These are phyloP conservation scores for Arxiozyma telluris DNA, from an alignment of 1,139 yeast genomes.

Conservation along the genomic window DNA sequence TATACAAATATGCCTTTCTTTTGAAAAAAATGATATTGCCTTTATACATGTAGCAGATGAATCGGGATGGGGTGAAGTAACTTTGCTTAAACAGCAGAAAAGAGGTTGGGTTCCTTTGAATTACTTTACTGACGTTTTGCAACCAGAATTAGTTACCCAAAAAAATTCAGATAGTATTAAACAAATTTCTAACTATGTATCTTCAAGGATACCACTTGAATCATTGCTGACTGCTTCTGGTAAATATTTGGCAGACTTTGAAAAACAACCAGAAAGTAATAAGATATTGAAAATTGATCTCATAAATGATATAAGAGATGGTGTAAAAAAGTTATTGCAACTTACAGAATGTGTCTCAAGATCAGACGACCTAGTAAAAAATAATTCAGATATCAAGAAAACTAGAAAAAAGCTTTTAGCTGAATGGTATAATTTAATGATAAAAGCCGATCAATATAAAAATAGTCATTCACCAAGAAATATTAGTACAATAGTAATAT, in stretches of 20 bases:
- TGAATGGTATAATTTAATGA: constrained; percentile 84
- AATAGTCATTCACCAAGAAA: constrained; percentile 59
- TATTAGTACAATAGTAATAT: constrained; percentile 59
- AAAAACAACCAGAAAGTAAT: constrained; percentile 33
- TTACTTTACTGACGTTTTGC: constrained; percentile 62
- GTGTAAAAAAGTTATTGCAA: constrained; percentile 67
- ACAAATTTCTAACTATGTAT: constrained; percentile 16
- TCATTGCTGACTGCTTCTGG: constrained; percentile 68
- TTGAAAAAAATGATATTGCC: constrained; percentile 70
- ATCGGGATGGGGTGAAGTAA: constrained; percentile 98
- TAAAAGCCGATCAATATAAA: constrained; percentile 75
- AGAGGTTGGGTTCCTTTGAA: constrained; percentile 98
- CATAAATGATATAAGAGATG: constrained; percentile 64
- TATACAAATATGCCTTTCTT: constrained; percentile 72
- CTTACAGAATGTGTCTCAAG: constrained; percentile 79
- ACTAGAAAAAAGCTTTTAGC: constrained; percentile 74
- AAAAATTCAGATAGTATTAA: constrained; percentile 2
- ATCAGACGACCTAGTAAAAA: constrained; percentile 67
- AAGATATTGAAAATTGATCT: constrained; percentile 28
- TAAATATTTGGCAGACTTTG: constrained; percentile 62
- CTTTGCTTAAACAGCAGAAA: constrained; percentile 56
- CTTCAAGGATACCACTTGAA: constrained; percentile 43
- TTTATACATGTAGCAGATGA: constrained; percentile 83
- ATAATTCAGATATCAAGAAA: constrained; percentile 59
- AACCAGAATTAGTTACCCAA: constrained; percentile 11